Conservation (phyloP, 306 rosid genomes). For the Oxytropis ochrocephala region DNA sequence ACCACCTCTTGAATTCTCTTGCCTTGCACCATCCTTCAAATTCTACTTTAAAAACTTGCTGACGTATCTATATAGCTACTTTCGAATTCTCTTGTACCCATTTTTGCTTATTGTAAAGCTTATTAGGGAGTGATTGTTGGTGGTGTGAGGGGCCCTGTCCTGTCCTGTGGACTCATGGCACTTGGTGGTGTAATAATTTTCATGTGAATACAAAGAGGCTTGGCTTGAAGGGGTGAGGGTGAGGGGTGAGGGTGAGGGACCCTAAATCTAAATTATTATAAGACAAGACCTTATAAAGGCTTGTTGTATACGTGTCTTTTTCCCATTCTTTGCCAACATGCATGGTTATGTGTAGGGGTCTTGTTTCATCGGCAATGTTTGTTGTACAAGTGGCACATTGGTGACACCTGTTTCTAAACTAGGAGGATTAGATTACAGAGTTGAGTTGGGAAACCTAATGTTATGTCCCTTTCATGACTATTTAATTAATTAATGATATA, state of each 20-base stretch:
- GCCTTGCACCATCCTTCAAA: too few species aligned
- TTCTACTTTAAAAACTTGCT: too few species aligned
- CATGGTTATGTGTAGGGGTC: background rate
- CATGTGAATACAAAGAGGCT: background rate
- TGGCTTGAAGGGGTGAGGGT: background rate
- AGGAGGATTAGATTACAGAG: background rate
- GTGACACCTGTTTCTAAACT: background rate
- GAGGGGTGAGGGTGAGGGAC: background rate
- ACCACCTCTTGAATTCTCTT: too few species aligned
- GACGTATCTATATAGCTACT: too few species aligned
- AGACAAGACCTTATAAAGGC: background rate
- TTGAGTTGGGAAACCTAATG: background rate
- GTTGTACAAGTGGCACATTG: background rate
- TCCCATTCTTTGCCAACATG: background rate
- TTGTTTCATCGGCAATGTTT: background rate
- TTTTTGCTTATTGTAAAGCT: too few species aligned
- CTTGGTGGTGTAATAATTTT: background rate
- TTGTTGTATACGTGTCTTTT: slow-evolving; percentile 3
- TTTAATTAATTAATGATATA: background rate
- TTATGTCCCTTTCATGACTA: background rate
- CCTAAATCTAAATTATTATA: background rate
- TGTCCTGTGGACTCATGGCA: background rate
- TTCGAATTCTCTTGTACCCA: too few species aligned
- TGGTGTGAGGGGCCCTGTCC: background rate
- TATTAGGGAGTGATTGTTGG: too few species aligned